Evolutionary conservation across 2,329 filamentous ascomycete species (phyloP).

Genomic region (Aspergillus novofumigatus): DNA sequence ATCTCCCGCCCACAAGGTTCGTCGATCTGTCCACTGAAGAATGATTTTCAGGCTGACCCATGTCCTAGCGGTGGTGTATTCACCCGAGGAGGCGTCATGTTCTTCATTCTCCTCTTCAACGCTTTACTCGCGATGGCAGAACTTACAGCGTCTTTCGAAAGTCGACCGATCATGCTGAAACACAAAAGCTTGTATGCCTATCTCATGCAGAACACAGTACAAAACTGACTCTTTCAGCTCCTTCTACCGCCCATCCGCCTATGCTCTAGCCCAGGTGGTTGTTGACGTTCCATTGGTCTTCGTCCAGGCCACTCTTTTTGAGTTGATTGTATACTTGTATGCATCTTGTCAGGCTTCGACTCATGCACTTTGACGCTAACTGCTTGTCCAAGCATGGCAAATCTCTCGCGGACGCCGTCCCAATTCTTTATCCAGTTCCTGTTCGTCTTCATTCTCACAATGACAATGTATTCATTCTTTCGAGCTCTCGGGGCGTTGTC

Average conservation of each 20-base stretch:
- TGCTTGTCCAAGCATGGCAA: constrained; percentile 44
- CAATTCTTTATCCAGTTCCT: constrained; percentile 61
- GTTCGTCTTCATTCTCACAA: constrained; percentile 51
- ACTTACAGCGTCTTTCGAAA: constrained; percentile 57
- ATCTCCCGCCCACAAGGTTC: constrained; percentile 48
- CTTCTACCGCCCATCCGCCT: constrained; percentile 62
- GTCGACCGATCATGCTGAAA: constrained; percentile 63
- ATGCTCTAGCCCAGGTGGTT: constrained; percentile 55
- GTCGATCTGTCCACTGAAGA: not conserved
- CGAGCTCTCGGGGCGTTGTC: constrained; percentile 47
- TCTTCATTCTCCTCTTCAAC: constrained; percentile 61
- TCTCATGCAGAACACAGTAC: not conserved
- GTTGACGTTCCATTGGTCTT: constrained; percentile 56
- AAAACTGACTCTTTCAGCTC: constrained; percentile 36
- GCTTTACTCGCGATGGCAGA: constrained; percentile 59
- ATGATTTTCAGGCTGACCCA: not conserved
- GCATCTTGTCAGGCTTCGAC: not conserved
- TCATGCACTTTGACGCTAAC: constrained; percentile 4
- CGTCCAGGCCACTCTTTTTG: constrained; percentile 56
- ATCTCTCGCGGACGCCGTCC: constrained; percentile 52
- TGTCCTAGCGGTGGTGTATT: constrained; percentile 49
- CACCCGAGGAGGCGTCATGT: constrained; percentile 57
- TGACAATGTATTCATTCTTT: constrained; percentile 55
- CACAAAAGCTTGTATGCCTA: constrained; percentile 59
- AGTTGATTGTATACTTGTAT: constrained; percentile 58